Percentiles rank a stretch among this genome's conserved stretches.
Evolutionary conservation across 495 filamentous ascomycete species (phyloP).

Genomic region (Daldinia decipiens): DNA sequence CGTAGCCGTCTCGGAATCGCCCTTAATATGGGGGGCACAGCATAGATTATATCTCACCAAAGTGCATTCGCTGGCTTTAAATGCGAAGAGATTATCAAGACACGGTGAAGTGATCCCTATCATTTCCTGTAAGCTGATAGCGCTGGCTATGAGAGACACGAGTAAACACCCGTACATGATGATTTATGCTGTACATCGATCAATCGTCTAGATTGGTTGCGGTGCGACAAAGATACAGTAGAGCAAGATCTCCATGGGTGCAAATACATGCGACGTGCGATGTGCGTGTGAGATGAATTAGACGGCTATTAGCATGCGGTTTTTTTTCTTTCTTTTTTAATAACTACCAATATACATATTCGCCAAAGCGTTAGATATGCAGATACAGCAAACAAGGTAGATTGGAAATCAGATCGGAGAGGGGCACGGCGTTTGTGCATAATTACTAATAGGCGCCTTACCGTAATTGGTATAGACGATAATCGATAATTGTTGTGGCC

Average conservation of each 20-base stretch:
- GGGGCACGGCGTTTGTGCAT: neutral
- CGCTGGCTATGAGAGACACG: neutral
- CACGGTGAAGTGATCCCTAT: neutral
- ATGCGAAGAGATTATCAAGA: no score
- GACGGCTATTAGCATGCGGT: no score
- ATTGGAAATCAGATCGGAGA: neutral
- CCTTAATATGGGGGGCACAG: neutral
- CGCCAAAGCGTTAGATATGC: neutral
- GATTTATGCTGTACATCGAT: conserved; percentile 1
- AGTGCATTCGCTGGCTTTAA: no score
- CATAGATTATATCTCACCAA: neutral
- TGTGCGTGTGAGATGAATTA: neutral
- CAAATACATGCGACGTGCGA: neutral
- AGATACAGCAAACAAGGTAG: neutral
- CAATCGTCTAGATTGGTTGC: conserved; percentile 2
- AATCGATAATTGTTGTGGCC: neutral
- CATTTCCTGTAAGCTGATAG: neutral
- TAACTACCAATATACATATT: neutral
- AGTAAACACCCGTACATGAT: neutral
- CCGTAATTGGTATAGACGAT: neutral
- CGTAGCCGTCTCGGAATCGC: neutral
- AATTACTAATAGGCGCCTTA: neutral
- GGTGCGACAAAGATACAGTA: conserved; percentile 2
- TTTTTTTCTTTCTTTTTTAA: no score
- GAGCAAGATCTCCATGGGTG: conserved; percentile 7